Evolutionary conservation across 2,329 filamentous ascomycete species (phyloP), one percentile per base, ranked within the genome.

Genomic region (Diaporthe nobilis): DNA sequence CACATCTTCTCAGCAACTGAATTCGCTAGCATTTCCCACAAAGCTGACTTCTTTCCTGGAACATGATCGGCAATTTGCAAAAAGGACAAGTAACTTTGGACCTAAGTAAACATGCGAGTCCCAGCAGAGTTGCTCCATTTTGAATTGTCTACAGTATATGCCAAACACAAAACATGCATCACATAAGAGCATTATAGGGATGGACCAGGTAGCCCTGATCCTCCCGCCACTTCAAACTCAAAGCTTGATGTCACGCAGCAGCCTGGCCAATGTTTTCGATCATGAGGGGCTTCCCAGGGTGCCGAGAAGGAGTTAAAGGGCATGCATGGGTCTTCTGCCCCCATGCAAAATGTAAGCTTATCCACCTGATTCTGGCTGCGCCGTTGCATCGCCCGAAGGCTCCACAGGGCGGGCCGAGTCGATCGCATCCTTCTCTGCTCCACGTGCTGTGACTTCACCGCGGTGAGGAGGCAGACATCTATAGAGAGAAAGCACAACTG

Each of bases 281-380:
- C 39, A 47, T 25, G 47, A 49, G 61, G 31, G 10, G 57, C 3
- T 2, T 9, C 10, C 9, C 10, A 20, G 1, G 1, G n/a, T 25
- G 10, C 25, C 17, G 9, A 65, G 61, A 20, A 65, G 44, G 63
- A 67, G 42, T 51, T 37, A 12, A 51, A 6, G 20, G 34, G 61
- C 6, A 20, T 20, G 28, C 25, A 44, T 17, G 39, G 37, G 39
- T 49, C 61, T 65, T 28, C 47, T 39, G 31, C 25, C 61, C 61
- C 61, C 44, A n/a, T 31, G 42, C 44, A 51, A 17, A 34, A 67
- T 49, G 44, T 67, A 67, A 67, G 63, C 63, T 67, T 34, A 67
- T n/a, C 17, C 42, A 47, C 44, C 44, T n/a, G 61, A 51, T 34
- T 37, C 44, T 67, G 15, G 61, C 61, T 51, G n/a, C 42, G 44